Conservation (phyloP, 768 basidiomycete genomes). For the Phylloporus scabripes region DNA sequence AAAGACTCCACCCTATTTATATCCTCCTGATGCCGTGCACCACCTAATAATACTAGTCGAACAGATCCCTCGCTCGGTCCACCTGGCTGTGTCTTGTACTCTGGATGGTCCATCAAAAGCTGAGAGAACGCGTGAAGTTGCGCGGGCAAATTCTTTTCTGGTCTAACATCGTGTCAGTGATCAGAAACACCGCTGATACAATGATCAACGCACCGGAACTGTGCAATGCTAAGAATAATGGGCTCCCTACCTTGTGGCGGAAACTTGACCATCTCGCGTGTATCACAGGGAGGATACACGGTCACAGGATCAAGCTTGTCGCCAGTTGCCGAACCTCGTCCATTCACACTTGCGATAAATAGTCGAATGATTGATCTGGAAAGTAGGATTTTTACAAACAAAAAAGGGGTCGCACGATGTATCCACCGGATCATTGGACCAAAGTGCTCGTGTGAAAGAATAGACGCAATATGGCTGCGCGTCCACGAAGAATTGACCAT, state of each 20-base stretch:
- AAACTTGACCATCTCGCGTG: constrained; percentile 58
- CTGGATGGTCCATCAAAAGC: constrained; percentile 55
- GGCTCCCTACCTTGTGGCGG: constrained; percentile 49
- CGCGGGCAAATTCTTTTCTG: constrained; percentile 88
- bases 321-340: background rate
- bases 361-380: constrained; percentile 1
- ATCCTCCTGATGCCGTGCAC: constrained; percentile 77
- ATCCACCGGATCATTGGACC: constrained; percentile 46
- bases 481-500: constrained; percentile 99
- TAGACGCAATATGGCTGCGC: constrained; percentile 70
- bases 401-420: constrained; percentile 39
- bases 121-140: constrained; percentile 68
- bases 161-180: constrained; percentile 40
- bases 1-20: constrained; percentile 60
- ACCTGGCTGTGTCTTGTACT: constrained; percentile 34
- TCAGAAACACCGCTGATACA: too few species aligned
- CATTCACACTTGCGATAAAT: background rate
- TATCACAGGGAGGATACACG: constrained; percentile 94
- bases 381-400: constrained; percentile 30
- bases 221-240: constrained; percentile 81
- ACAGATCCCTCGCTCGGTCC: constrained; percentile 31
- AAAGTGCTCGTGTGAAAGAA: constrained; percentile 48
- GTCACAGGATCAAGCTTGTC: constrained; percentile 30
- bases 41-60: constrained; percentile 75
- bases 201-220: constrained; percentile 65